These are phyloP conservation scores for Castanopsis chinensis DNA, from an alignment of 306 rosid genomes.

Conservation along the genomic window DNA sequence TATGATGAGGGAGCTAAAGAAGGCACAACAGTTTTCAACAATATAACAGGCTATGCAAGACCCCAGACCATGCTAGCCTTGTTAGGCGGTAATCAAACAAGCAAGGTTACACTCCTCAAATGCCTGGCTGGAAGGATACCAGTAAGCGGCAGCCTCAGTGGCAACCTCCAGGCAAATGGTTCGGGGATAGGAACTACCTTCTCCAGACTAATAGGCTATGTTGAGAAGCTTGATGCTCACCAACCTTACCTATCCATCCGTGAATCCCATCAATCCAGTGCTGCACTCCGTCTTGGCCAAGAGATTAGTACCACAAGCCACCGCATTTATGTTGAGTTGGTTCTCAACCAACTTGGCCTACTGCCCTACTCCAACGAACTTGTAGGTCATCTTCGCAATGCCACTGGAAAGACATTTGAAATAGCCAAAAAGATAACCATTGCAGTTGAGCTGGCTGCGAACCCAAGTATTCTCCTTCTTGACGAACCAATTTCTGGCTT, in stretches of 20 bases:
- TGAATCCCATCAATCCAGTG: conserved; percentile 6
- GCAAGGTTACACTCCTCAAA: conserved; percentile 1
- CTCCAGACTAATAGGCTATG: conserved; percentile 9
- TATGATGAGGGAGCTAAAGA: not conserved
- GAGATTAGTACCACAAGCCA: not conserved
- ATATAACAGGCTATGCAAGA: not conserved
- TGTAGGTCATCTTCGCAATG: not conserved
- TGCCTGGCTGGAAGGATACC: conserved; percentile 13
- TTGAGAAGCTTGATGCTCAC: conserved; percentile 10
- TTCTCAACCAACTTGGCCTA: conserved; percentile 4
- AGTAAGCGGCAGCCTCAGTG: not conserved
- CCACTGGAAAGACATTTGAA: not conserved
- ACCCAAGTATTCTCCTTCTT: conserved; percentile 13
- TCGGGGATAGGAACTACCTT: not conserved
- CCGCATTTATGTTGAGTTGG: conserved; percentile 2
- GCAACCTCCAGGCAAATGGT: conserved; percentile 1
- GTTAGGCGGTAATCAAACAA: conserved; percentile 3
- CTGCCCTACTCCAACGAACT: conserved; percentile 11
- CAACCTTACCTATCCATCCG: conserved; percentile 12
- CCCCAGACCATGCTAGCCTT: conserved; percentile 7
- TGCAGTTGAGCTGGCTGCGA: conserved; percentile 12
- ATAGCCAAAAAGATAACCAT: conserved; percentile 11
- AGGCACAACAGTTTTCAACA: not conserved
- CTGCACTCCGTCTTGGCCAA: conserved; percentile 4
- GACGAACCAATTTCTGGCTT: conserved; percentile 7